These are phyloP conservation scores for Silene conica DNA, from an alignment of 148 eudicot species.

Conservation along the genomic window DNA sequence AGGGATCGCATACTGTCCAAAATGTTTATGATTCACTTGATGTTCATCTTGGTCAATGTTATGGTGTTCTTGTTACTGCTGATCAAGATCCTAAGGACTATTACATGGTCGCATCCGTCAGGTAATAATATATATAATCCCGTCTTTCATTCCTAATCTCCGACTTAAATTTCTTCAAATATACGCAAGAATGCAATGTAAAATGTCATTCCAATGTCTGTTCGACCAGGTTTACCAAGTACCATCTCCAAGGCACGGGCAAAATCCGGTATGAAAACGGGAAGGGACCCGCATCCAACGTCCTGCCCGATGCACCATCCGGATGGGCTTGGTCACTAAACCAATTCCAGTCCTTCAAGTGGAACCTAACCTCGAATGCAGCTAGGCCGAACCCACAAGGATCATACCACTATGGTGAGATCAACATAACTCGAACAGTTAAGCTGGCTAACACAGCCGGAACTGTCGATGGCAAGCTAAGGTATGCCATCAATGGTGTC, in stretches of 20 bases:
- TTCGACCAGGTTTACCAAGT: slow-evolving; percentile 34
- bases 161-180: neutral
- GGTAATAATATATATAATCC: slow-evolving; percentile 18
- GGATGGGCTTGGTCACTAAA: slow-evolving; percentile 63
- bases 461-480: slow-evolving; percentile 40
- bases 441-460: slow-evolving; percentile 31
- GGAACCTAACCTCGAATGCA: slow-evolving; percentile 68
- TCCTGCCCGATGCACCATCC: slow-evolving; percentile 45
- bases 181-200: neutral
- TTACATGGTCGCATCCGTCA: slow-evolving; percentile 45
- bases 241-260: slow-evolving; percentile 44
- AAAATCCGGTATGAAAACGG: slow-evolving; percentile 35
- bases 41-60: slow-evolving; percentile 55
- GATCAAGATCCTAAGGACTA: slow-evolving; percentile 53
- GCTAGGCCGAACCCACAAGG: slow-evolving; percentile 80
- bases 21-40: slow-evolving; percentile 45
- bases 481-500: slow-evolving; percentile 49
- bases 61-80: slow-evolving; percentile 57
- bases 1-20: slow-evolving; percentile 59
- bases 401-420: slow-evolving; percentile 50
- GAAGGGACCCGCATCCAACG: slow-evolving; percentile 37
- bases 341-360: slow-evolving; percentile 56
- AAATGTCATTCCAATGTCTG: neutral
- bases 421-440: slow-evolving; percentile 48
- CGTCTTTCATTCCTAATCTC: neutral